Evolutionary conservation across 2,329 filamentous ascomycete species (phyloP), one percentile per base, ranked within the genome.

Genomic region (Penicillium thymicola): DNA sequence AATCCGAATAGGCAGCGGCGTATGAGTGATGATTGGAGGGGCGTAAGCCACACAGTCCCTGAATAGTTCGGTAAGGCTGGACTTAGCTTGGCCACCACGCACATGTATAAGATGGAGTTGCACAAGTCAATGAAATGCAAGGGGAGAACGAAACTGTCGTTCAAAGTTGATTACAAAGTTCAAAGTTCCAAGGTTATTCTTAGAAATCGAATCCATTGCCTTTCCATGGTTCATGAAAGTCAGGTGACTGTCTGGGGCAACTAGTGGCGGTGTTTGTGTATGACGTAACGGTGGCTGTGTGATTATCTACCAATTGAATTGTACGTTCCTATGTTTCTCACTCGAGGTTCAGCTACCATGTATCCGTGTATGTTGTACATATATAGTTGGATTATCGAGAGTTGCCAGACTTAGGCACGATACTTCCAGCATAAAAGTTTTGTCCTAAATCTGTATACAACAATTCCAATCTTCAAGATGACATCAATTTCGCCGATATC

Each of bases 1-100:
- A 38, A 18, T 56, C 42, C n/a, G 53, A 53, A 40, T 58, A 65
- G 63, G 63, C 63, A 65, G 53, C 64, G 63, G 61, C 58, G 59
- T 57, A 57, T 54, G 46, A 41, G 40, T 42, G 41, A 59, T 42
- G 51, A 59, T 56, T 56, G 54, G 59, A 51, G 57, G 54, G 57
- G 40, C 48, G 48, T 59, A 49, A 60, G 58, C 55, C 54, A 57
- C 54, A 56, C 58, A 54, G 37, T 49, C 42, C 30, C 41, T 34
- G 23, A 23, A 47, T 55, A 54, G 34, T 54, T 45, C 27, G 40
- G 16, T 54, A 45, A 49, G 51, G 55, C 40, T 57, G 49, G 16
- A 34, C 30, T 25, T 25, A 8, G n/a, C 21, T 46, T 34, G 11
- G 27, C 21, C 25, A 14, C 32, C 41, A 40, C 25, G 9, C 18